phyloP scores from a whole-genome alignment of 805 yeast species.

The Candida easanensis region DNA sequence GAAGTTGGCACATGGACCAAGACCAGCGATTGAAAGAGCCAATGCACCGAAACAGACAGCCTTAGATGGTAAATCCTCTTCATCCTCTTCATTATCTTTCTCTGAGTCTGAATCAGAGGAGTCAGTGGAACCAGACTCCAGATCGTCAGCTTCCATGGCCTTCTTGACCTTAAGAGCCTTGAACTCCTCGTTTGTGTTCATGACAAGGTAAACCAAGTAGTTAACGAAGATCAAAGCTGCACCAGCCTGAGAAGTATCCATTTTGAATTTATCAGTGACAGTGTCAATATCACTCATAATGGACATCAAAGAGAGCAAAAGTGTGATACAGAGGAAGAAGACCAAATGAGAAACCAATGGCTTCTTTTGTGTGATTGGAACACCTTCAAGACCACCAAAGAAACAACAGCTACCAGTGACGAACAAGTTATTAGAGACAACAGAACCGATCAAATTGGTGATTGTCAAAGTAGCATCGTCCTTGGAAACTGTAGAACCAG shows the following conservation, averaged over 20 bases:
- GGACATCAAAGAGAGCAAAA: constrained; percentile 19
- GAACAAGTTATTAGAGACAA: constrained; percentile 44
- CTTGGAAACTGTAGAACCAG: constrained; percentile 45
- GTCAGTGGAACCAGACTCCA: neutral
- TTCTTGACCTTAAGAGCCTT: constrained; percentile 13
- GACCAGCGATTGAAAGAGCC: constrained; percentile 21
- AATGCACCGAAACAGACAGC: constrained; percentile 23
- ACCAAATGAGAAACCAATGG: constrained; percentile 18
- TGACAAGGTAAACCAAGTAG: constrained; percentile 19
- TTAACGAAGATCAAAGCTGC: constrained; percentile 23
- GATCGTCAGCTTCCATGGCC: constrained; percentile 7
- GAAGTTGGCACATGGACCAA: constrained; percentile 24
- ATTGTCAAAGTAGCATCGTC: constrained; percentile 47
- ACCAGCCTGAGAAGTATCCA: constrained; percentile 22
- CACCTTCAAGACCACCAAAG: constrained; percentile 24
- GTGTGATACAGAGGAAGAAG: constrained; percentile 20
- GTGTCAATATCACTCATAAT: constrained; percentile 20
- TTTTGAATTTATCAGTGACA: constrained; percentile 16
- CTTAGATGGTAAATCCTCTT: constrained; percentile 16
- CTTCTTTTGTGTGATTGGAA: constrained; percentile 14
- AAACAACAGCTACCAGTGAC: constrained; percentile 25
- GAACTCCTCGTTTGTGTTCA: constrained; percentile 25
- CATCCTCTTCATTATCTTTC: neutral
- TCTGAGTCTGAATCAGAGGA: neutral
- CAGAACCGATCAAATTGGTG: constrained; percentile 47